Evolutionary conservation across 495 filamentous ascomycete species (phyloP), one percentile per base, ranked within the genome.

Genomic region (Evansstolkia leycettana): DNA sequence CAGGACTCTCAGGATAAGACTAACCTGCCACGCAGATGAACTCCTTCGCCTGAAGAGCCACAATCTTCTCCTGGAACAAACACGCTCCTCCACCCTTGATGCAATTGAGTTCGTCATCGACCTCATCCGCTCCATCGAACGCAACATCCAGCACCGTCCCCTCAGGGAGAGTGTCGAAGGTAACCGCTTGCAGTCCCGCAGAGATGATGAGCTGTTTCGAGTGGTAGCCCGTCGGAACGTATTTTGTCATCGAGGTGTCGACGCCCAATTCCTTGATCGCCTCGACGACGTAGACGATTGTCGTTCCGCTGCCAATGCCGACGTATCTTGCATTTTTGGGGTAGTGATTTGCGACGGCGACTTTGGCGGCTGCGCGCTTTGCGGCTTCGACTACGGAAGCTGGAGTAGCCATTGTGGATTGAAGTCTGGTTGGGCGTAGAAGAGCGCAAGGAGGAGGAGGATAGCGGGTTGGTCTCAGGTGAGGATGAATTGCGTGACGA

Each of bases 31-130:
- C 92, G 50, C 84, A 90, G 36, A 98, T 74, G 51, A 98, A 95
- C 47, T 87, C 82, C 62, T 75, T 80, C 1, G 88, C 81, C 37
- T 76, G 72, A 20, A 82, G 73, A 2, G 88, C 88, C 10, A 98
- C 89, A 15, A 98, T 65, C 65, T 98, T 98, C 67, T 98, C 90
- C 61, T 96, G 92, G 69, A 93, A 95, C 39, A 95, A 61, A 58
- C 92, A 98, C 17, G 87, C 90, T 29, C 90, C 90, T 11, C 90
- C 90, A 30, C 90, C 90, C 64, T 98, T 98, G 61, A 98, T 94
- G 51, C 86, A 84, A 60, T 96, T 98, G 34, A 98, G 58, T 26
- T 87, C 83, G 15, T 84, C 83, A 55, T 98, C 90, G 17, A 98
- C 86, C 65, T 98, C 90, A 55, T 98, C 90, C 15, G 90, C 92